Percentiles rank a stretch among this genome's conserved stretches.
Conservation (phyloP, 345 rosid species). For the Rhodamnia rubescens region DNA sequence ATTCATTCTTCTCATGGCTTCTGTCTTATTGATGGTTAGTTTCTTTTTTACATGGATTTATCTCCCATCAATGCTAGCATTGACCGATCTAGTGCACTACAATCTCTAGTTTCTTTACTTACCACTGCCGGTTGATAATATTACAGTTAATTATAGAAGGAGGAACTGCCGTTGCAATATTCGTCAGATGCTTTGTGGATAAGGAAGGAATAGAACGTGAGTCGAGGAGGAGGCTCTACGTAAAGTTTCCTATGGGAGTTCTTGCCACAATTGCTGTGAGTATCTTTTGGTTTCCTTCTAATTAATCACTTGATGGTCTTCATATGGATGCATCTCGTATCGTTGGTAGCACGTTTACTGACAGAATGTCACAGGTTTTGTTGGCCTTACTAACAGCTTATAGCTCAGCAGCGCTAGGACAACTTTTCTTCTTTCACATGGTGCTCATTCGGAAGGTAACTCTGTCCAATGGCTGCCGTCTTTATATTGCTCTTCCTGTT, state of each 20-base stretch:
- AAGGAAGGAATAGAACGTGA: slow-evolving; percentile 78
- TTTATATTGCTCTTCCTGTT: not conserved
- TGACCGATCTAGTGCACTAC: not conserved
- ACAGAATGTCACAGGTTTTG: slow-evolving; percentile 36
- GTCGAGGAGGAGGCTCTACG: slow-evolving; percentile 38
- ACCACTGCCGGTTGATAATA: not conserved
- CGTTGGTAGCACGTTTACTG: not conserved
- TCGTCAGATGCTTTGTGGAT: slow-evolving; percentile 80
- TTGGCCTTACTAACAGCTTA: slow-evolving; percentile 68
- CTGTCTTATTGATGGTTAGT: slow-evolving; percentile 77
- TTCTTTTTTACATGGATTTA: not conserved
- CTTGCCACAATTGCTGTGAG: slow-evolving; percentile 79
- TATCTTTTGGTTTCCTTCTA: not conserved
- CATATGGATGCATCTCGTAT: not conserved
- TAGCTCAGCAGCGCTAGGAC: slow-evolving; percentile 92
- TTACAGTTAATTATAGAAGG: slow-evolving; percentile 78
- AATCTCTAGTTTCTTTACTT: not conserved
- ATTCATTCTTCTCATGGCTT: slow-evolving; percentile 76
- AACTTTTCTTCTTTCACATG: slow-evolving; percentile 88
- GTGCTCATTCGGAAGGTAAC: slow-evolving; percentile 93
- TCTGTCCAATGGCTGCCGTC: not conserved
- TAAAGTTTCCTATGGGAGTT: slow-evolving; percentile 65
- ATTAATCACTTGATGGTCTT: not conserved
- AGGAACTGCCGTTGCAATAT: slow-evolving; percentile 81
- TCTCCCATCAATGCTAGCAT: not conserved